Evolutionary conservation across 2,329 filamentous ascomycete species (phyloP), one percentile per base, ranked within the genome.

Genomic region (Talaromyces sp.): DNA sequence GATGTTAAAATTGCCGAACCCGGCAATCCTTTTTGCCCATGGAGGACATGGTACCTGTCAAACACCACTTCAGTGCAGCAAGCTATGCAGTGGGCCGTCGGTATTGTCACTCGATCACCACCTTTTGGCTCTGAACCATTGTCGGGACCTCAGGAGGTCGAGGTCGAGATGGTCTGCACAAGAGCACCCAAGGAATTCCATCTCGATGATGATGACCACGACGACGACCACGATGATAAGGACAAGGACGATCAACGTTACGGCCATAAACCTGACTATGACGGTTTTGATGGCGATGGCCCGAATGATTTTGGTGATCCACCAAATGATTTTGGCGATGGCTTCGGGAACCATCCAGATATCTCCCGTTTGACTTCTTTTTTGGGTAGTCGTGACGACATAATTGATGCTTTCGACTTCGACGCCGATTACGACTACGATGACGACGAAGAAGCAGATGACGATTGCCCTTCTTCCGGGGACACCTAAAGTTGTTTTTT

Each of bases 21-120:
- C 11, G 74, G 74, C 3, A 69, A 64, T 33, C 65, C 66, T 25
- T 53, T 64, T 25, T 64, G 62, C 51, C 72, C 74, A 2, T 76
- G 73, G 74, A 69, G 70, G 58, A 72, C 73, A n/a, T 75, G 70
- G 71, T 75, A 71, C 58, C 65, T 75, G 27, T 70, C 74, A 54
- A 66, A 69, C 36, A 73, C 73, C 67, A 73, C 68, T 2, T 66
- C 72, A 22, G 36, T 49, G 17, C 64, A 73, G 19, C 73, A 75
- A 60, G 74, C 74, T 3, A 65, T 66, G 10, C 73, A 76, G 58
- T 71, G 76, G 3, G 74, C 72, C 10, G 72, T 77, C 22, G 74
- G 70, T 2, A 75, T 77, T 28, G 65, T 76, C 57, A 72, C 71
- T 65, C 71, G 74, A 6, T 66, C 64, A 1, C 74, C 74, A 3